These are phyloP conservation scores for Aspergillus biplanus DNA, from an alignment of 495 filamentous ascomycete genomes.

Conservation along the genomic window DNA sequence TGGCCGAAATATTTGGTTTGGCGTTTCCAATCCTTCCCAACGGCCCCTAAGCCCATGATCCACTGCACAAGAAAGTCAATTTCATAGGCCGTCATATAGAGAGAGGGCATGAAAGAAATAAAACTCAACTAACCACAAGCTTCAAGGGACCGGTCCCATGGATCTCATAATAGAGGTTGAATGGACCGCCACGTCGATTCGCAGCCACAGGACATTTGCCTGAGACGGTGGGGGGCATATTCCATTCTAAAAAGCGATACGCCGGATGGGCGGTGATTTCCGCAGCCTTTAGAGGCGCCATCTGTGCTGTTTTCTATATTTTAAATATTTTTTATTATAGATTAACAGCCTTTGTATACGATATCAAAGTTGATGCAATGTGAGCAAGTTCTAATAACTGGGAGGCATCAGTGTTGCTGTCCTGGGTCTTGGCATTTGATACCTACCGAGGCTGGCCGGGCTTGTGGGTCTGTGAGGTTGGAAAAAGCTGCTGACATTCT, in stretches of 20 bases:
- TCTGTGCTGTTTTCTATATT: background rate
- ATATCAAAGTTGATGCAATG: background rate
- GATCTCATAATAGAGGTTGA: slow-evolving; percentile 75
- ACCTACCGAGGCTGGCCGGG: slow-evolving; percentile 4
- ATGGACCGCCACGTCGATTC: slow-evolving; percentile 64
- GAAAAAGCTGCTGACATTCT: slow-evolving; percentile 7
- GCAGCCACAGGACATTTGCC: slow-evolving; percentile 64
- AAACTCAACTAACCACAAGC: slow-evolving; percentile 64
- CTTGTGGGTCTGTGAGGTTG: background rate
- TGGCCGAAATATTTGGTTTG: slow-evolving; percentile 79
- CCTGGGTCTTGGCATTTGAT: slow-evolving; percentile 6
- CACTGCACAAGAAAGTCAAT: slow-evolving; percentile 22
- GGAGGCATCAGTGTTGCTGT: background rate
- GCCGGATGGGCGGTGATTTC: slow-evolving; percentile 55
- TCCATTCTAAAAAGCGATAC: slow-evolving; percentile 59
- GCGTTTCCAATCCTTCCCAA: slow-evolving; percentile 67
- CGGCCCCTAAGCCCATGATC: slow-evolving; percentile 38
- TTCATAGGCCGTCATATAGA: background rate
- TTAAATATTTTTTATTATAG: background rate
- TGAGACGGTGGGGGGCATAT: slow-evolving; percentile 60
- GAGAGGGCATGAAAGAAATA: background rate
- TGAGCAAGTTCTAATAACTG: background rate
- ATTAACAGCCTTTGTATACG: background rate
- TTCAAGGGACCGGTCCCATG: slow-evolving; percentile 74
- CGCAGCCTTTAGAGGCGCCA: slow-evolving; percentile 44